phyloP scores from a whole-genome alignment of 257 asterid genomes.

The Lycium ferocissimum region DNA sequence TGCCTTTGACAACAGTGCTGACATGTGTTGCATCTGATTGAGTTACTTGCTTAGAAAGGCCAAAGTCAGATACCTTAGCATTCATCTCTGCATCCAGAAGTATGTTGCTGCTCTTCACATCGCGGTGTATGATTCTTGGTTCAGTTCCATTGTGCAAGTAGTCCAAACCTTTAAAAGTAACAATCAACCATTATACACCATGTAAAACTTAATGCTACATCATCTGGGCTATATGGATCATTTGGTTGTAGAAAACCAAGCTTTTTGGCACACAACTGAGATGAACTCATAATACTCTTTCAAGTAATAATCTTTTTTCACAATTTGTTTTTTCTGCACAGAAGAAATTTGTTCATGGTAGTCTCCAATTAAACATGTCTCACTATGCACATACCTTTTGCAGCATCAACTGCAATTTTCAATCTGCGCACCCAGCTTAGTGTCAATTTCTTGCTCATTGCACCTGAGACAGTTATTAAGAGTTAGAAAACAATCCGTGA shows the following conservation, averaged over 20 bases:
- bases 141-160: slow-evolving; percentile 87
- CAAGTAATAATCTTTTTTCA: not conserved
- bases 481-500: not conserved
- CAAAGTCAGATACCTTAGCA: slow-evolving; percentile 90
- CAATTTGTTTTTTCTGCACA: not conserved
- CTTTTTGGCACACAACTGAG: not conserved
- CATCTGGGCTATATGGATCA: not conserved
- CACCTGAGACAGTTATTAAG: slow-evolving; percentile 55
- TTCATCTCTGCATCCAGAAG: slow-evolving; percentile 88
- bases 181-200: not conserved
- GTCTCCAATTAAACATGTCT: not conserved
- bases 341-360: not conserved
- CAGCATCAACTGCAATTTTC: slow-evolving; percentile 93
- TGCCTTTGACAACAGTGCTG: slow-evolving; percentile 88
- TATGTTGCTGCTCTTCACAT: slow-evolving; percentile 90
- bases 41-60: slow-evolving; percentile 84
- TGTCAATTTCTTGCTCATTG: slow-evolving; percentile 66
- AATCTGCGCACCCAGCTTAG: slow-evolving; percentile 91
- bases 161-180: slow-evolving; percentile 65
- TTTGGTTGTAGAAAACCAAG: slow-evolving; percentile 11
- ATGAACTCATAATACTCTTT: not conserved
- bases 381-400: slow-evolving; percentile 62
- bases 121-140: slow-evolving; percentile 87
- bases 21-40: slow-evolving; percentile 84
- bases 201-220: not conserved